phyloP scores from a whole-genome alignment of 768 basidiomycete genomes.

The Lactarius sanguifluus region DNA sequence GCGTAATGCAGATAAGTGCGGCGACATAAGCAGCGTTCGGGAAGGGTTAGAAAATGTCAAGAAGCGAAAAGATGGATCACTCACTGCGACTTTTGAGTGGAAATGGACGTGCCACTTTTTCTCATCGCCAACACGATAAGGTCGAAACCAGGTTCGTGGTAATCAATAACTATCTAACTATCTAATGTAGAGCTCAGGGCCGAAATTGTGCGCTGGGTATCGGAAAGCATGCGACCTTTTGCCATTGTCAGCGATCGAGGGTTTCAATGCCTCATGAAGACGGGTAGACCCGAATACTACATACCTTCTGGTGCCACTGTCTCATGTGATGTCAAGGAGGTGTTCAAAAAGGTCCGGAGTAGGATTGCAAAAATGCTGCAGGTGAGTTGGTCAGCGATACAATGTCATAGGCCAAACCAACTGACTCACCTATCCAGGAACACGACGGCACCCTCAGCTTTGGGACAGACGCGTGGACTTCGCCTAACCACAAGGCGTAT shows the following conservation, averaged over 20 bases:
- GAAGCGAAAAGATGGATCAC: not conserved
- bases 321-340: constrained; percentile 34
- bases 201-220: no score
- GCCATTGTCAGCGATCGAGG: not conserved
- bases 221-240: not conserved
- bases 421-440: not conserved
- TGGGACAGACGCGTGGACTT: not conserved
- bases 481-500: no score
- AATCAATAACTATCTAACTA: no score
- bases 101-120: not conserved
- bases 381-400: not conserved
- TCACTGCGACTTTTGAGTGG: not conserved
- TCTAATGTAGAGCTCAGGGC: no score
- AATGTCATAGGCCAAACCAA: not conserved
- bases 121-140: not conserved
- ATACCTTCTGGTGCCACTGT: constrained; percentile 33
- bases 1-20: not conserved
- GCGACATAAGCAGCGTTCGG: not conserved
- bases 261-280: constrained; percentile 35
- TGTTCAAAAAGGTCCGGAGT: constrained; percentile 32
- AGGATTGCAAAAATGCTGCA: constrained; percentile 30
- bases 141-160: no score
- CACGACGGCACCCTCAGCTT: constrained; percentile 5
- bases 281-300: no score
- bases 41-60: not conserved